Percentiles rank a stretch among this genome's conserved stretches.
These are phyloP conservation scores for Cornus florida DNA, from an alignment of 148 eudicot species.

Conservation along the genomic window DNA sequence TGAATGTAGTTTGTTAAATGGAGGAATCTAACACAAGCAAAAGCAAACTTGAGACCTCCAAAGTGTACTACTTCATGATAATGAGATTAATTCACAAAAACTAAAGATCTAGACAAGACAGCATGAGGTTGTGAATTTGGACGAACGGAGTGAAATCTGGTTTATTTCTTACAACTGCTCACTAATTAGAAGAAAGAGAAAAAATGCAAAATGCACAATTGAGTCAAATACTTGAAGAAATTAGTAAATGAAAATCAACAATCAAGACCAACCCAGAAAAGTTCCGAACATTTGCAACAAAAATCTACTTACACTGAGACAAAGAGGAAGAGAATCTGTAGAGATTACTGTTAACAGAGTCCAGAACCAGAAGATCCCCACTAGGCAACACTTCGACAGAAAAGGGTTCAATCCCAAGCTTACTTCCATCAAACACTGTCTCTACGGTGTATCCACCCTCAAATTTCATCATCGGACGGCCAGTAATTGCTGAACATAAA, in stretches of 20 bases:
- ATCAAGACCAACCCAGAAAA: neutral
- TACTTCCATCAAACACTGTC: conserved; percentile 99
- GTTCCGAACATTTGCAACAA: neutral
- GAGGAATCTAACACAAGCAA: conserved; percentile 2
- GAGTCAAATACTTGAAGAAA: neutral
- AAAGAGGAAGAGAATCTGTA: conserved; percentile 88
- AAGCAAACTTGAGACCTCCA: neutral
- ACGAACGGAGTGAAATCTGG: neutral
- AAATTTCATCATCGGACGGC: conserved; percentile 89
- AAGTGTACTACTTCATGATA: conserved; percentile 1
- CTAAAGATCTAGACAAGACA: neutral
- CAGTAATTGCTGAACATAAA: conserved; percentile 57
- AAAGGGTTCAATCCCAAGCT: conserved; percentile 93
- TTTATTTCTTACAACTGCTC: conserved; percentile 10
- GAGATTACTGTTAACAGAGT: conserved; percentile 89
- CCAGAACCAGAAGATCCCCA: conserved; percentile 94
- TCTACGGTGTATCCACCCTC: conserved; percentile 95
- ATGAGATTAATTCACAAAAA: neutral
- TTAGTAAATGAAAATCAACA: neutral
- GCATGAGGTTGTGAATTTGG: neutral
- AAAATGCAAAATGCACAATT: neutral
- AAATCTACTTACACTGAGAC: conserved; percentile 68
- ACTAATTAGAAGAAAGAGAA: neutral
- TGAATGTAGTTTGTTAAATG: neutral
- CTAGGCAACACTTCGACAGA: conserved; percentile 70